Conservation (phyloP, 331 rosid genomes). For the Malus hybrid region DNA sequence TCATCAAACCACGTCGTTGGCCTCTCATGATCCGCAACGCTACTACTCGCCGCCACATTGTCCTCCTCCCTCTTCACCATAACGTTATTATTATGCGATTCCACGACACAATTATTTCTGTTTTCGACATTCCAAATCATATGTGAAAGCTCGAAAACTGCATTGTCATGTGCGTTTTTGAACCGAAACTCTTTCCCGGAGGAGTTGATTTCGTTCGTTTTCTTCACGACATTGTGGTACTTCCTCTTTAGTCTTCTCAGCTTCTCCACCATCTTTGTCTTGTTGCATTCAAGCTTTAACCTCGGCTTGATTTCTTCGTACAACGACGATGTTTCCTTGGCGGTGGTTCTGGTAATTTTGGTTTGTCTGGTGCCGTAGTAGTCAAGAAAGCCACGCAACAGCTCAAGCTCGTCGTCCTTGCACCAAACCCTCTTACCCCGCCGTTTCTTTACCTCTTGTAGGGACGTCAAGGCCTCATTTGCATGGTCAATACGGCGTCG, state of each 20-base stretch:
- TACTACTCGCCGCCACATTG: slow-evolving; percentile 7
- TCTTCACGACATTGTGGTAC: slow-evolving; percentile 38
- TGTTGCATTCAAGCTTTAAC: slow-evolving; percentile 56
- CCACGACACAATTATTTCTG: not conserved
- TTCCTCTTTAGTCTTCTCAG: slow-evolving; percentile 71
- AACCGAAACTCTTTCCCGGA: slow-evolving; percentile 46
- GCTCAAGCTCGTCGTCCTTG: slow-evolving; percentile 70
- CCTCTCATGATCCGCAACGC: not conserved
- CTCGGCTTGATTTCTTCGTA: slow-evolving; percentile 48
- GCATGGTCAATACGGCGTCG: not conserved
- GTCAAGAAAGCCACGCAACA: slow-evolving; percentile 54
- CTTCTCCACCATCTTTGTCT: slow-evolving; percentile 61
- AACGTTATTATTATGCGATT: slow-evolving; percentile 1
- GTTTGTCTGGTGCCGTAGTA: slow-evolving; percentile 34
- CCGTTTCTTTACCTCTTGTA: not conserved
- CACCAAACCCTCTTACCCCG: slow-evolving; percentile 49
- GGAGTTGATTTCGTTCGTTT: slow-evolving; percentile 17
- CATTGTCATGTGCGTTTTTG: slow-evolving; percentile 56
- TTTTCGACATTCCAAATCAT: slow-evolving; percentile 45
- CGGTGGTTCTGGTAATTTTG: not conserved
- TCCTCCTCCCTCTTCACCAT: not conserved
- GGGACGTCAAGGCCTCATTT: not conserved
- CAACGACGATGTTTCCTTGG: slow-evolving; percentile 36
- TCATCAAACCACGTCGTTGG: not conserved
- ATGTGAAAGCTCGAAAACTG: slow-evolving; percentile 57